Evolutionary conservation across 192 early-diverging fungal genomes (phyloP).

Genomic region (Anaeromyces robustus): DNA sequence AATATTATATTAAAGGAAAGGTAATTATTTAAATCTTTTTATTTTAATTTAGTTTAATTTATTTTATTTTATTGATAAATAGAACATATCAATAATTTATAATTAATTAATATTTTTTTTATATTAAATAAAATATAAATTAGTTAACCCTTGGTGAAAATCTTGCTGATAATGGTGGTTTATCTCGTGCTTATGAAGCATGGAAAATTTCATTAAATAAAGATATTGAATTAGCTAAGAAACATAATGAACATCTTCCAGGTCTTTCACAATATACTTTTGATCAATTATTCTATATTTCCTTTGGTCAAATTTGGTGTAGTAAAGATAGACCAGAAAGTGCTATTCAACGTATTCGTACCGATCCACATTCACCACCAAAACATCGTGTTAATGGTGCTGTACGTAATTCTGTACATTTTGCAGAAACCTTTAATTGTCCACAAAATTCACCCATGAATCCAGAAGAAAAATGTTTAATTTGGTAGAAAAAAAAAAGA

Average conservation of each 20-base stretch:
- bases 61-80: too few relatives aligned
- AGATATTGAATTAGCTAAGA: background rate
- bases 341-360: slow-evolving; percentile 16
- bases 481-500: background rate
- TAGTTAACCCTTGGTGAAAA: background rate
- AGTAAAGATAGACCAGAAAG: slow-evolving; percentile 11
- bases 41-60: too few relatives aligned
- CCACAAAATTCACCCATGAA: slow-evolving; percentile 45
- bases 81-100: too few relatives aligned
- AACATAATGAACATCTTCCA: slow-evolving; percentile 7
- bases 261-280: slow-evolving; percentile 32
- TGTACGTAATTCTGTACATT: slow-evolving; percentile 42
- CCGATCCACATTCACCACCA: slow-evolving; percentile 49
- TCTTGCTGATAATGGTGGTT: background rate
- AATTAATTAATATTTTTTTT: too few relatives aligned
- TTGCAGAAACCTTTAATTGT: slow-evolving; percentile 55
- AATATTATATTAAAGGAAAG: background rate
- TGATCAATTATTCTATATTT: slow-evolving; percentile 50
- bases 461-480: slow-evolving; percentile 38
- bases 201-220: background rate
- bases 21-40: background rate
- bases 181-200: background rate
- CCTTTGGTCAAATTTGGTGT: slow-evolving; percentile 58
- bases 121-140: background rate
- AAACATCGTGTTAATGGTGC: slow-evolving; percentile 55